Percentiles rank a stretch among this genome's conserved stretches.
Conservation (phyloP, 1,139 yeast genomes). For the Geotrichum klebahnii region DNA sequence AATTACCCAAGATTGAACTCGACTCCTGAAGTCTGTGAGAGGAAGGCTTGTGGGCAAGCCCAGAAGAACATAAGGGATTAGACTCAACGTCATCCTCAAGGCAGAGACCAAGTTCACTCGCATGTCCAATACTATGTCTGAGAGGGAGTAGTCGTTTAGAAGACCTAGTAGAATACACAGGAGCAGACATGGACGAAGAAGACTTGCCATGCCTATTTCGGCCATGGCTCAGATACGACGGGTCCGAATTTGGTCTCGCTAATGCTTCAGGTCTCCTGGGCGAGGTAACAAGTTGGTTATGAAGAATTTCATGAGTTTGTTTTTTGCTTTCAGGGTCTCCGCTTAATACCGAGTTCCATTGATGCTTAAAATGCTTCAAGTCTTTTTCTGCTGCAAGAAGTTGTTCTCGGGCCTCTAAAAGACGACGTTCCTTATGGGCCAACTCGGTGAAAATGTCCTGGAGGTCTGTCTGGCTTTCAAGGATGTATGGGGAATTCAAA, state of each 20-base stretch:
- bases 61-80: neutral
- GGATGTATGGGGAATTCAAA: constrained; percentile 27
- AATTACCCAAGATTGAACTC: constrained; percentile 1
- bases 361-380: constrained; percentile 27
- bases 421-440: constrained; percentile 40
- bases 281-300: neutral
- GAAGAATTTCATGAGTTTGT: neutral
- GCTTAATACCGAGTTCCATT: constrained; percentile 30
- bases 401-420: constrained; percentile 38
- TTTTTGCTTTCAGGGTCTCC: neutral
- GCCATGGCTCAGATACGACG: neutral
- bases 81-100: neutral
- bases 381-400: constrained; percentile 33
- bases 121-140: constrained; percentile 16
- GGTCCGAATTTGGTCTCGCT: neutral
- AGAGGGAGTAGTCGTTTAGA: neutral
- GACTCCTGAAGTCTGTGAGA: too few species aligned
- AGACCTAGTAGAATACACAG: neutral
- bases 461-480: constrained; percentile 29
- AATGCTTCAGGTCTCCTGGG: neutral
- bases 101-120: constrained; percentile 11
- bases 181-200: constrained; percentile 5
- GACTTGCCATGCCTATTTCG: constrained; percentile 3
- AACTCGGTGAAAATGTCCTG: constrained; percentile 37
- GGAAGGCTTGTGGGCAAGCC: neutral